A percentile compares a stretch with the other conserved stretches of the same genome.
phyloP scores from a whole-genome alignment of 495 filamentous ascomycete species.

The Neurospora terricola region DNA sequence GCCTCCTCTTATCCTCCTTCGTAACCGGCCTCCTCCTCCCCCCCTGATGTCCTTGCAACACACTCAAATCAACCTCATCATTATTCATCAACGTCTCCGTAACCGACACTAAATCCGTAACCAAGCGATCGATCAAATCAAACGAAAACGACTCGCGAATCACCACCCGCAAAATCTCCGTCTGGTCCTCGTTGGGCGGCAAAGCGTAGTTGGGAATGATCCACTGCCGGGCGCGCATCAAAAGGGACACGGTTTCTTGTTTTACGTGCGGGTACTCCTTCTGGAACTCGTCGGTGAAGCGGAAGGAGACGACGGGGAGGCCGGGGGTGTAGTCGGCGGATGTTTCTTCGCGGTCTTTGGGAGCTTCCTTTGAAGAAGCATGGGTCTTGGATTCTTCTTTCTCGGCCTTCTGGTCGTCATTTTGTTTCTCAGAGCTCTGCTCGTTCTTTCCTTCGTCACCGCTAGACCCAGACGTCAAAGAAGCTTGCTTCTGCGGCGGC shows the following conservation, averaged over 20 bases:
- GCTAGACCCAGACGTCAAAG: not conserved
- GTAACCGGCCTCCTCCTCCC: slow-evolving; percentile 10
- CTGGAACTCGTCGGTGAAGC: slow-evolving; percentile 53
- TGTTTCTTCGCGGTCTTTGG: slow-evolving; percentile 12
- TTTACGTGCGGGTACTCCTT: slow-evolving; percentile 53
- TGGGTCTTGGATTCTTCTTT: not conserved
- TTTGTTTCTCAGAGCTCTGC: slow-evolving; percentile 3
- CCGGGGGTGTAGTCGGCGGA: slow-evolving; percentile 56
- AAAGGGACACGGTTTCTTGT: slow-evolving; percentile 54
- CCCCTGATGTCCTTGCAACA: slow-evolving; percentile 26
- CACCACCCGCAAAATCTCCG: slow-evolving; percentile 61
- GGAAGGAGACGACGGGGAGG: slow-evolving; percentile 63
- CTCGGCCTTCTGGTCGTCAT: slow-evolving; percentile 23
- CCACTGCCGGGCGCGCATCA: slow-evolving; percentile 60
- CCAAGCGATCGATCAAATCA: slow-evolving; percentile 54
- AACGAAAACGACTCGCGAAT: slow-evolving; percentile 60
- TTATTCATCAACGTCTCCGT: slow-evolving; percentile 47
- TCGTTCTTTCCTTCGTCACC: slow-evolving; percentile 11
- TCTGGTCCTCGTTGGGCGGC: slow-evolving; percentile 51
- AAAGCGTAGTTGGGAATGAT: slow-evolving; percentile 70
- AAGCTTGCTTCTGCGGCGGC: slow-evolving; percentile 14
- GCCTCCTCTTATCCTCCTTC: slow-evolving; percentile 18
- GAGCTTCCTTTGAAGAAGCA: too few species aligned
- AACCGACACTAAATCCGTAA: slow-evolving; percentile 44
- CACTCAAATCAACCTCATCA: slow-evolving; percentile 37